These are phyloP conservation scores for Aspergillus sp. DNA, from an alignment of 2,329 filamentous ascomycete genomes.

Conservation along the genomic window DNA sequence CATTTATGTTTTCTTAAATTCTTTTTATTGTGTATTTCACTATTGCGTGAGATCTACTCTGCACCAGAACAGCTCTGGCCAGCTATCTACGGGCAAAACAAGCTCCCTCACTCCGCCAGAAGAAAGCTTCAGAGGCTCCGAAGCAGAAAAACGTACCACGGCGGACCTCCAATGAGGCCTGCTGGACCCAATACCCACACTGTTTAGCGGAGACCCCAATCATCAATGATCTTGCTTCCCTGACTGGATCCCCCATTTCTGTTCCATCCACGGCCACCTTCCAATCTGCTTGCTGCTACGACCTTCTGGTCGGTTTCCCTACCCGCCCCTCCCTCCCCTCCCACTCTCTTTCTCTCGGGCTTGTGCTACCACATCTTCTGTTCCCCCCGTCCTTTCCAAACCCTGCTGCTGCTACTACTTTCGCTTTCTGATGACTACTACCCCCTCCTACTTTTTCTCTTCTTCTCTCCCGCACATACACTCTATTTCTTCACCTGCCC, in stretches of 20 bases:
- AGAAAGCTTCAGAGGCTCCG: constrained; percentile 20
- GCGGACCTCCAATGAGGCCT: constrained; percentile 29
- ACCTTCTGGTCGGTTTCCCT: constrained; percentile 24
- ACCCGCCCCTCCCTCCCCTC: constrained; percentile 26
- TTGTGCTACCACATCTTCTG: constrained; percentile 6
- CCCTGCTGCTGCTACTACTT: background rate
- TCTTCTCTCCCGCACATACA: background rate
- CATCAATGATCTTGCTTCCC: constrained; percentile 8
- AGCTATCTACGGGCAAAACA: background rate
- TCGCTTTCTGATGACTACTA: constrained; percentile 4
- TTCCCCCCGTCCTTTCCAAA: background rate
- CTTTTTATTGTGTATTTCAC: too few relatives aligned
- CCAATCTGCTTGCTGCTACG: background rate
- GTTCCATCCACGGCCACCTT: background rate
- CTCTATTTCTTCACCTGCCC: background rate
- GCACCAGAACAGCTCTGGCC: background rate
- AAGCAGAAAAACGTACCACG: constrained; percentile 7
- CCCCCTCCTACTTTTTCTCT: background rate
- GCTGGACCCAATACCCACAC: constrained; percentile 25
- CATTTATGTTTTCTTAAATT: background rate
- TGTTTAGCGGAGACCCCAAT: background rate
- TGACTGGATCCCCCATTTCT: background rate
- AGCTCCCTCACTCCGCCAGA: constrained; percentile 14
- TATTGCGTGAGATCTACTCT: constrained; percentile 8
- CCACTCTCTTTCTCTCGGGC: constrained; percentile 14